These are phyloP conservation scores for Calamus simplicifolius DNA, from an alignment of 176 grass and related monocot species.

Conservation along the genomic window DNA sequence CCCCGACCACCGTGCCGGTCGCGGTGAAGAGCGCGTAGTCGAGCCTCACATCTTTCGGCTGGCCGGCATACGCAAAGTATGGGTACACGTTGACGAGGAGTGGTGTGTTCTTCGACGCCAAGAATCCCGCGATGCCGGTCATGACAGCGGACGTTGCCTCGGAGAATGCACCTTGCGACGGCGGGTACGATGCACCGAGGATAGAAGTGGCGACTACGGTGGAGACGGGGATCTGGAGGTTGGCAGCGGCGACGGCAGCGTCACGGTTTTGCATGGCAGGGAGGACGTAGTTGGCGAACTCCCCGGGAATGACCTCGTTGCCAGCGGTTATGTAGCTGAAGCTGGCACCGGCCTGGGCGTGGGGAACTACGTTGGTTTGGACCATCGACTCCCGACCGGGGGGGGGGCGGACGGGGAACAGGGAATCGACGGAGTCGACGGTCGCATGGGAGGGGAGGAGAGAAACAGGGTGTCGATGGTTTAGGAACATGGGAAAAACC, in stretches of 20 bases:
- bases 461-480: too few species aligned
- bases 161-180: slow-evolving; percentile 11
- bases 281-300: not conserved
- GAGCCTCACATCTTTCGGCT: too few species aligned
- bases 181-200: slow-evolving; percentile 1
- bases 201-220: not conserved
- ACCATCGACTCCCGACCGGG: too few species aligned
- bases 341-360: not conserved
- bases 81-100: slow-evolving; percentile 21
- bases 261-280: slow-evolving; percentile 16
- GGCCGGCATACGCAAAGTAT: too few species aligned
- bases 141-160: slow-evolving; percentile 1
- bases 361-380: slow-evolving; percentile 55
- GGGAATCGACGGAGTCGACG: too few species aligned
- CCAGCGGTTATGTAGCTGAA: slow-evolving; percentile 7
- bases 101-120: not conserved
- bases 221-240: not conserved
- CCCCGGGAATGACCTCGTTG: slow-evolving; percentile 14
- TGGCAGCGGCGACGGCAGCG: not conserved
- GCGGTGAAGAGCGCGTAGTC: too few species aligned
- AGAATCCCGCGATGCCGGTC: not conserved
- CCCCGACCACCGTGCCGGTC: too few species aligned
- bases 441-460: too few species aligned
- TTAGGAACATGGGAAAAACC: too few species aligned
- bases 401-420: too few species aligned